Percentiles rank a stretch among this genome's conserved stretches.
phyloP scores from a whole-genome alignment of 495 filamentous ascomycete species.

The Tuber borchii region DNA sequence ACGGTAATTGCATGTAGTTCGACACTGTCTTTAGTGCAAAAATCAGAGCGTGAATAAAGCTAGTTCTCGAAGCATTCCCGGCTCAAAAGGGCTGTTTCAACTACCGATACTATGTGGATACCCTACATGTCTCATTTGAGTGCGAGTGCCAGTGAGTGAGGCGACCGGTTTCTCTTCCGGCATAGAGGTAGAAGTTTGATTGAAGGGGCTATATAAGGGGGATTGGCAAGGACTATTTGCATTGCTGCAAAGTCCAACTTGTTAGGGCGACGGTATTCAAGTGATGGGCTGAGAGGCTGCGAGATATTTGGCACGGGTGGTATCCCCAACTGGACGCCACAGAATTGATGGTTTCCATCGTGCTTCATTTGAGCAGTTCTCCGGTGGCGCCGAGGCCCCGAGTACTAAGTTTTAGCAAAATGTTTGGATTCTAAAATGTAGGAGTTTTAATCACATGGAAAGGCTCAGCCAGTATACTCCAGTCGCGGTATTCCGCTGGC shows the following conservation, averaged over 20 bases:
- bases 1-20: constrained; percentile 73
- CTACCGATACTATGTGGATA: constrained; percentile 61
- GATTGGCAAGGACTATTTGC: constrained; percentile 61
- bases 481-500: too few relatives aligned
- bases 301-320: constrained; percentile 43
- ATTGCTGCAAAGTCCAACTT: constrained; percentile 88
- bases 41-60: constrained; percentile 81
- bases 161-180: constrained; percentile 39
- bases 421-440: too few relatives aligned
- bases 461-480: too few relatives aligned
- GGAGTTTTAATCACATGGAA: too few relatives aligned
- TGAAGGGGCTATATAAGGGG: constrained; percentile 41
- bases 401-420: too few relatives aligned
- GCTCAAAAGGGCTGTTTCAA: constrained; percentile 57
- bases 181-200: constrained; percentile 61
- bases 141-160: constrained; percentile 61
- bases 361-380: too few relatives aligned
- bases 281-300: constrained; percentile 60
- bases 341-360: too few relatives aligned
- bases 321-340: constrained; percentile 86
- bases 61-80: constrained; percentile 69
- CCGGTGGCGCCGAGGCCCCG: too few relatives aligned
- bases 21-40: constrained; percentile 90
- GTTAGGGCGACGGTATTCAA: constrained; percentile 71
- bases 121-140: constrained; percentile 83